Percentiles rank a stretch among this genome's conserved stretches.
Evolutionary conservation across 352 stramenopile genomes (phyloP).

Genomic region (Blastocystis sp.): DNA sequence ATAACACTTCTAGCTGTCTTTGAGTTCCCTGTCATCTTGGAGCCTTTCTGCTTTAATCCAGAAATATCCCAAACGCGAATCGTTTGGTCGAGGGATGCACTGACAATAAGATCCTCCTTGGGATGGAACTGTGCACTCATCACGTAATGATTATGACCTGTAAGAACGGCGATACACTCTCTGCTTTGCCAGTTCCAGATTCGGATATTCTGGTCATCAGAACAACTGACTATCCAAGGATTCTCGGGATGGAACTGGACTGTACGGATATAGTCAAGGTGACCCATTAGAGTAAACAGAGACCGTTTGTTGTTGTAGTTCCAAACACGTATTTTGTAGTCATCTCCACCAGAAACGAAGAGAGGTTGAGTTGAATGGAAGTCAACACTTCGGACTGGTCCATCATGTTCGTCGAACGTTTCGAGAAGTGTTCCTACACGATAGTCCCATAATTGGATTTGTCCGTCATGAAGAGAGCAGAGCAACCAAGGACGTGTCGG

Average conservation of each 20-base stretch:
- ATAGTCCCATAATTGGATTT: conserved; percentile 96
- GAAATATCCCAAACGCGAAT: conserved; percentile 98
- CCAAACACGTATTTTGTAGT: conserved; percentile 99
- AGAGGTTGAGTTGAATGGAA: conserved; percentile 95
- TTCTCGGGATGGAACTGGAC: conserved; percentile 97
- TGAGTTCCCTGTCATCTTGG: not conserved
- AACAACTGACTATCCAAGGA: conserved; percentile 94
- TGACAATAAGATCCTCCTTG: conserved; percentile 98
- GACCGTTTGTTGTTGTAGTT: conserved; percentile 97
- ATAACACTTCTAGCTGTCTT: not conserved
- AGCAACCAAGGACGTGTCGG: conserved; percentile 92
- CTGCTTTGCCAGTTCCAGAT: conserved; percentile 99
- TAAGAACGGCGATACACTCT: conserved; percentile 96
- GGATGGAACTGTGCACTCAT: conserved; percentile 99
- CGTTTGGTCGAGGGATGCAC: conserved; percentile 95
- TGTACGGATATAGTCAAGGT: conserved; percentile 99
- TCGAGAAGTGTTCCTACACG: conserved; percentile 97
- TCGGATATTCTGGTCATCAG: conserved; percentile 97
- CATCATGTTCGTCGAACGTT: conserved; percentile 98
- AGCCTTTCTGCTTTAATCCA: conserved; percentile 86
- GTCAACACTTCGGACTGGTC: conserved; percentile 94
- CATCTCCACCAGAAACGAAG: conserved; percentile 96
- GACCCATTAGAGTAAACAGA: conserved; percentile 95
- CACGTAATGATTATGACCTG: conserved; percentile 99
- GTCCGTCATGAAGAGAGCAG: conserved; percentile 96